phyloP scores from a whole-genome alignment of 208 protist species.

The Crithidia fasciculata region DNA sequence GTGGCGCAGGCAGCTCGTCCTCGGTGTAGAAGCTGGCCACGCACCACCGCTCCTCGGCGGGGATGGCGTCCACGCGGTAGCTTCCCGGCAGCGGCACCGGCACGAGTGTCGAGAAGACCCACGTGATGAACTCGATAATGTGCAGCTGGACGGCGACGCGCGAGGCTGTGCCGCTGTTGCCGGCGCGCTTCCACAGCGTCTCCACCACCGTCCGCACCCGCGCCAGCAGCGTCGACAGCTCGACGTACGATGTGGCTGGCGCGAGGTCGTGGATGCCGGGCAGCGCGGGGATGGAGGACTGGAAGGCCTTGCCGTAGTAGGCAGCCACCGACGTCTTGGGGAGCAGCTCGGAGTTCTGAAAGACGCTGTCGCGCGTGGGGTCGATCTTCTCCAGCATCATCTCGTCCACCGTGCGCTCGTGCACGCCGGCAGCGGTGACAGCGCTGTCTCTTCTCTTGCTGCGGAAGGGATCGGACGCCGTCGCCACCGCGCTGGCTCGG shows the following conservation, averaged over 20 bases:
- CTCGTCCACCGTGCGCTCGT: slow-evolving; percentile 6
- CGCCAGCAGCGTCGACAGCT: slow-evolving; percentile 37
- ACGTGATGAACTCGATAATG: slow-evolving; percentile 77
- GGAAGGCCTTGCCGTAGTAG: slow-evolving; percentile 53
- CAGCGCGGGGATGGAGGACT: slow-evolving; percentile 32
- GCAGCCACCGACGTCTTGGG: slow-evolving; percentile 33
- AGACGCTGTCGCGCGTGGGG: slow-evolving; percentile 18
- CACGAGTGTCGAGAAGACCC: slow-evolving; percentile 60
- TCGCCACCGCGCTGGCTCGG: slow-evolving; percentile 13
- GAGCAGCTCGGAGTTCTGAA: slow-evolving; percentile 51
- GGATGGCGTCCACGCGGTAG: slow-evolving; percentile 19
- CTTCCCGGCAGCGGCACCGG: slow-evolving; percentile 50
- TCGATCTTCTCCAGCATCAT: slow-evolving; percentile 27
- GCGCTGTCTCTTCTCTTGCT: neutral
- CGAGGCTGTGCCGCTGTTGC: slow-evolving; percentile 66
- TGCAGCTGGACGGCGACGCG: slow-evolving; percentile 80
- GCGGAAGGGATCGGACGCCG: neutral
- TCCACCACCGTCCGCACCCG: slow-evolving; percentile 29
- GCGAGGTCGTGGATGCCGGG: slow-evolving; percentile 35
- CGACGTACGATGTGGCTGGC: slow-evolving; percentile 23
- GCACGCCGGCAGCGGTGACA: neutral
- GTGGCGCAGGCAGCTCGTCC: slow-evolving; percentile 5
- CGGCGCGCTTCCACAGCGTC: slow-evolving; percentile 55
- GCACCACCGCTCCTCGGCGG: slow-evolving; percentile 24
- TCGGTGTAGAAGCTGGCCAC: slow-evolving; percentile 36